Conservation (phyloP, 495 filamentous ascomycete genomes). For the Xylaria flabelliformis region DNA sequence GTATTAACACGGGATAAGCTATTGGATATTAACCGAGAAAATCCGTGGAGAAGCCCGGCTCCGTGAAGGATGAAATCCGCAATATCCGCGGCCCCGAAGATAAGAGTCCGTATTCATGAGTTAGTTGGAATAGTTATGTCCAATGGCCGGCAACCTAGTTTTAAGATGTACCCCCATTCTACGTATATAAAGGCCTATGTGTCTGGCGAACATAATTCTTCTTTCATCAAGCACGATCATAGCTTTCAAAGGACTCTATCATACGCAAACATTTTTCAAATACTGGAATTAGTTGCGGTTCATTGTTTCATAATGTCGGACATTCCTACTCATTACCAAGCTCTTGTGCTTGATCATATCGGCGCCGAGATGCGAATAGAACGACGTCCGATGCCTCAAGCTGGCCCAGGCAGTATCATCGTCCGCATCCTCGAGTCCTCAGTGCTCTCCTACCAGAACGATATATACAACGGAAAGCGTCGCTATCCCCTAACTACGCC, state of each 20-base stretch:
- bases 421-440: conserved; percentile 39
- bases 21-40: not conserved
- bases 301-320: conserved; percentile 2
- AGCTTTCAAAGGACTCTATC: not conserved
- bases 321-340: conserved; percentile 31
- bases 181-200: not conserved
- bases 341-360: conserved; percentile 28
- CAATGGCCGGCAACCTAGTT: not conserved
- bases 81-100: conserved; percentile 18
- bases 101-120: not conserved
- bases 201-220: not conserved
- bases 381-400: conserved; percentile 34
- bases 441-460: conserved; percentile 32
- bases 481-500: conserved; percentile 28
- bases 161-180: not conserved
- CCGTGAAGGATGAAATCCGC: not conserved
- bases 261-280: not conserved
- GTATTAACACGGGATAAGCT: not conserved
- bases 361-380: conserved; percentile 30
- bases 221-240: not conserved
- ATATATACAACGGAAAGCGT: conserved; percentile 38
- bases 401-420: conserved; percentile 38
- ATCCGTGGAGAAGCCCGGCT: not conserved
- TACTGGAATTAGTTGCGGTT: too few species aligned
- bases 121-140: not conserved